Evolutionary conservation across 768 basidiomycete genomes (phyloP).

Genomic region (Podaxis sp.): DNA sequence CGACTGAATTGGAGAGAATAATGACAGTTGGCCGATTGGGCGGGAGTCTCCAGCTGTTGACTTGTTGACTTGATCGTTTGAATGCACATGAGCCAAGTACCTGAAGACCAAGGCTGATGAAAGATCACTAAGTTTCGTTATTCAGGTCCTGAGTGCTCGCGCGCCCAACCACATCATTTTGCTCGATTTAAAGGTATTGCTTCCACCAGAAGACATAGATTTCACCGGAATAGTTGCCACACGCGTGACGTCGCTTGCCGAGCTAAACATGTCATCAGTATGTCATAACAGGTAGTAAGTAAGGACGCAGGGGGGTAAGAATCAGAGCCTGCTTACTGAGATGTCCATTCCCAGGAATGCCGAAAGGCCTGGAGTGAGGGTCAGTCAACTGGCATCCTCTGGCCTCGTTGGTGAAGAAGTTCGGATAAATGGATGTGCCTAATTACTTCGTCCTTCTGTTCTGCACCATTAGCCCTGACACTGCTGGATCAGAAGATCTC

Average conservation of each 20-base stretch:
- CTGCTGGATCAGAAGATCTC: not conserved
- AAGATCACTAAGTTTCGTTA: too few relatives aligned
- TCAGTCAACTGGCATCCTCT: not conserved
- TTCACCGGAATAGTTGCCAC: too few relatives aligned
- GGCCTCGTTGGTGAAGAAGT: not conserved
- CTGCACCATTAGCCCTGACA: not conserved
- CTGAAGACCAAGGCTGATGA: not conserved
- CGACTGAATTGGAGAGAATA: not conserved
- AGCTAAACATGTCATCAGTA: not conserved
- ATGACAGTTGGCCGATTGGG: not conserved
- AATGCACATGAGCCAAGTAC: not conserved
- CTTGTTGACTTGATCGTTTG: not conserved
- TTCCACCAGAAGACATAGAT: too few relatives aligned
- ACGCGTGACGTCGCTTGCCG: too few relatives aligned
- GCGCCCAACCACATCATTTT: too few relatives aligned
- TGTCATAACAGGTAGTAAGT: not conserved
- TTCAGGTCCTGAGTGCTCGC: too few relatives aligned
- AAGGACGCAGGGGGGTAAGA: not conserved
- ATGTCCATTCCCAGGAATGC: not conserved
- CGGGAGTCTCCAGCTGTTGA: not conserved
- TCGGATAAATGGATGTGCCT: constrained; percentile 15
- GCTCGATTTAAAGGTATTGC: too few relatives aligned
- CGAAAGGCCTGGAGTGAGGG: not conserved
- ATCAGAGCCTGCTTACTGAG: not conserved
- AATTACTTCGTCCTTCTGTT: not conserved